These are phyloP conservation scores for Gonapodya sp. DNA, from an alignment of 192 early-diverging fungal genomes.

Conservation along the genomic window DNA sequence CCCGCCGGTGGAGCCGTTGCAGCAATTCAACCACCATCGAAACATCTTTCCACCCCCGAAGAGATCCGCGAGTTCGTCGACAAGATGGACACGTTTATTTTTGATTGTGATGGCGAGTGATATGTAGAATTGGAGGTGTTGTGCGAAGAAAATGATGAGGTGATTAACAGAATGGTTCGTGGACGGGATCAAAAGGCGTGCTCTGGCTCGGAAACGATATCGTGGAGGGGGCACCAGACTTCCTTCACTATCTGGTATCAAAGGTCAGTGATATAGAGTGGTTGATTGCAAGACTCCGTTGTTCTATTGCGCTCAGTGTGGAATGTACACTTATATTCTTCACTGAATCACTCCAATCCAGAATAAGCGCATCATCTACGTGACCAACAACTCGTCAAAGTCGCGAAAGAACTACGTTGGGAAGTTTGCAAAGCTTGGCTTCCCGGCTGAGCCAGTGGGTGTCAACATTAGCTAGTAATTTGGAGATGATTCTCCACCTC, in stretches of 20 bases:
- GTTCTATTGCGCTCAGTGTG: neutral
- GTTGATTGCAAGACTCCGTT: neutral
- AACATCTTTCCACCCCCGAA: conserved; percentile 34
- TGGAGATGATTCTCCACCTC: conserved; percentile 16
- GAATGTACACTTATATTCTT: too few relatives aligned
- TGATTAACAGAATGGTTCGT: too few relatives aligned
- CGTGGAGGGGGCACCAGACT: conserved; percentile 56
- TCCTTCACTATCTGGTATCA: conserved; percentile 60
- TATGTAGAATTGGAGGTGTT: neutral
- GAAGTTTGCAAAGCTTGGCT: conserved; percentile 75
- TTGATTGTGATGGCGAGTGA: conserved; percentile 87
- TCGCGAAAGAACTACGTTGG: conserved; percentile 68
- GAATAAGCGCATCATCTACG: conserved; percentile 88
- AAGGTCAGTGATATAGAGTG: conserved; percentile 31
- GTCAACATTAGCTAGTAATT: neutral
- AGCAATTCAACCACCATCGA: conserved; percentile 16
- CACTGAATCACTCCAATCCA: conserved; percentile 12
- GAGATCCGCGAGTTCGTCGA: conserved; percentile 56
- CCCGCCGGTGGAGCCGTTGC: neutral
- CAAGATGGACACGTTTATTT: conserved; percentile 80
- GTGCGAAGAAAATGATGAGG: neutral
- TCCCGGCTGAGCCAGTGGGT: conserved; percentile 60
- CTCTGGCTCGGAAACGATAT: conserved; percentile 74
- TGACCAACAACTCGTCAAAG: conserved; percentile 94
- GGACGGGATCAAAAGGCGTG: conserved; percentile 48